Percentiles rank a stretch among this genome's conserved stretches.
Evolutionary conservation across 2,329 filamentous ascomycete species (phyloP).

Genomic region (Epichloe scottii): DNA sequence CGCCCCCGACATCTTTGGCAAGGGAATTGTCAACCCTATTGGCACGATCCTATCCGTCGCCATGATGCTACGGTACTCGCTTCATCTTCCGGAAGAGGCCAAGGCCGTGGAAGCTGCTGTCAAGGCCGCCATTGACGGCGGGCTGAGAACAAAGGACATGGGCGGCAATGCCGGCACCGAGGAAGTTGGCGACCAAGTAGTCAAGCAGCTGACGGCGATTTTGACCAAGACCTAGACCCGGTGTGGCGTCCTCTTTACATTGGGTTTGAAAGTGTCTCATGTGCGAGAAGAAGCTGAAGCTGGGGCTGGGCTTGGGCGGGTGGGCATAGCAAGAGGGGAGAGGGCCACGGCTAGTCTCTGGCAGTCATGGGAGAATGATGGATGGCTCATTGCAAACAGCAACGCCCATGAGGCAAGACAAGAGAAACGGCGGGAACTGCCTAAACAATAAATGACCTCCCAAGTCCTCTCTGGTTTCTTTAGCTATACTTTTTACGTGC

Average conservation of each 20-base stretch:
- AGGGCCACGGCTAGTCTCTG: too few species aligned
- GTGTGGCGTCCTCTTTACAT: background rate
- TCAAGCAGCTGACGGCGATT: constrained; percentile 55
- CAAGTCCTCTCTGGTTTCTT: too few species aligned
- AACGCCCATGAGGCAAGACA: too few species aligned
- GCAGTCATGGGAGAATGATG: too few species aligned
- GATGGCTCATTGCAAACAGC: too few species aligned
- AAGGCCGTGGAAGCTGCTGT: constrained; percentile 73
- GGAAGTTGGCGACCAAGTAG: constrained; percentile 69
- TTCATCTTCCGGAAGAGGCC: constrained; percentile 66
- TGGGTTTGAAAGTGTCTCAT: background rate
- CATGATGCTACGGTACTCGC: constrained; percentile 93
- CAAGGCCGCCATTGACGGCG: constrained; percentile 63
- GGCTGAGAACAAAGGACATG: constrained; percentile 72
- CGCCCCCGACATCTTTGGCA: constrained; percentile 62
- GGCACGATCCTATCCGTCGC: constrained; percentile 84
- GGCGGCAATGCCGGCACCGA: constrained; percentile 60
- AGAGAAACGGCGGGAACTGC: too few species aligned
- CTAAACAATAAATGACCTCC: too few species aligned
- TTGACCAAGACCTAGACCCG: background rate
- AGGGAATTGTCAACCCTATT: constrained; percentile 55
- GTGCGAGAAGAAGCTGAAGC: background rate
- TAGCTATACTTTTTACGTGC: background rate
- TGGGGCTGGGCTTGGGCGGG: too few species aligned
- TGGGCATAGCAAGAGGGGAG: too few species aligned